Evolutionary conservation across 176 grass and related monocot species (phyloP), one percentile per base, ranked within the genome.

Genomic region (Alopecurus myosuroides): DNA sequence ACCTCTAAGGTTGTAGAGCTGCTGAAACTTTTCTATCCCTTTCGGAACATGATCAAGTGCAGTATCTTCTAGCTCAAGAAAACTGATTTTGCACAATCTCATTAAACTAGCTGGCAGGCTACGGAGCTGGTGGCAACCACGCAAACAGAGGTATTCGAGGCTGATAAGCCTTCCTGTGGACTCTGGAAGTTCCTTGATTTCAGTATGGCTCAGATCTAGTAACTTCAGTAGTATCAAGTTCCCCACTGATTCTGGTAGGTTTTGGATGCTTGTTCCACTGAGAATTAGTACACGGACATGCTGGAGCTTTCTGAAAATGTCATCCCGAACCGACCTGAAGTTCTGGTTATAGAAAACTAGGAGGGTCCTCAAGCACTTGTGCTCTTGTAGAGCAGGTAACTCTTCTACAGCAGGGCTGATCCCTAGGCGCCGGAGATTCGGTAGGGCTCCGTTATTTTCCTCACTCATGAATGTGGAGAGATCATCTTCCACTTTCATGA

Each of bases 271-370:
- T 25, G 58, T 28, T 18, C 68, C 26, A 48, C 25, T 15, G 11
- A 92, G 63, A 79, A 78, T 9, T 17, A 91, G 26, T 9, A 91
- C 7, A 29, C 85, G 89, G 17, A 91, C 9, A 28, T 81, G 76
- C 52, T 66, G 0, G 14, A 64, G 34, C 31, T 61, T 85, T 20
- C 20, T 51, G 49, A 74, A 77, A n/a, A 80, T 22, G 6, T 56
- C 23, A 0, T 2, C 41, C 0, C 52, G 25, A 9, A 80, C 4
- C 71, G 14, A 26, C 14, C 29, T 75, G 46, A 53, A 69, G 7
- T n/a, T 77, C 12, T 45, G 6, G 13, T 33, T 60, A 31, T 67
- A 0, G 6, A 66, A 67, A n/a, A 67, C 1, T 6, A 79, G 39
- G 18, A 90, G 37, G 22, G 51, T 75, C 51, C 88, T 87, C 15